Evolutionary conservation across 1,284 basidiomycete species (phyloP).

Genomic region (Boletus mariae): DNA sequence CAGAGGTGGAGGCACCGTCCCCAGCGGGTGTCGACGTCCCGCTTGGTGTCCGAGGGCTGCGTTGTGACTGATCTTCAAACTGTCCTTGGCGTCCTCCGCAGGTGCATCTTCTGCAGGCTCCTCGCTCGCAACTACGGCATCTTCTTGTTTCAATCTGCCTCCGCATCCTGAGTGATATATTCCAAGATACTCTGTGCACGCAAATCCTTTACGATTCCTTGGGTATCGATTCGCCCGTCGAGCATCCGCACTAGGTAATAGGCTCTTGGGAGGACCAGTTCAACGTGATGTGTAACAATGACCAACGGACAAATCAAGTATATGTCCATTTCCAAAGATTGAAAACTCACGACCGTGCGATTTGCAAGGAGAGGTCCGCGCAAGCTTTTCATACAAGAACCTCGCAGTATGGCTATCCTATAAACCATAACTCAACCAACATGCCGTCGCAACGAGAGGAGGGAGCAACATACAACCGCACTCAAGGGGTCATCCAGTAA

Average conservation of each 20-base stretch:
- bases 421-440: background rate
- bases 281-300: constrained; percentile 64
- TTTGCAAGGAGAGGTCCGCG: constrained; percentile 52
- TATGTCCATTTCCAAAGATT: background rate
- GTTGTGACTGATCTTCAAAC: constrained; percentile 41
- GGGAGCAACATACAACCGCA: constrained; percentile 40
- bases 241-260: constrained; percentile 59
- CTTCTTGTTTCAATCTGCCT: constrained; percentile 24
- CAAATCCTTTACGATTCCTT: constrained; percentile 52
- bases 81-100: constrained; percentile 12
- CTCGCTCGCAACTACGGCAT: constrained; percentile 15
- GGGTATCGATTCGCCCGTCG: constrained; percentile 55
- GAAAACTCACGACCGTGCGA: constrained; percentile 52
- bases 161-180: constrained; percentile 38
- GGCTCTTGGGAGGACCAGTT: constrained; percentile 55
- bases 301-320: constrained; percentile 32
- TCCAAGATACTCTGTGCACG: constrained; percentile 47
- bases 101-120: constrained; percentile 13
- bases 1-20: constrained; percentile 1
- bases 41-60: constrained; percentile 28
- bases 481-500: constrained; percentile 59
- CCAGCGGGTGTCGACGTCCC: constrained; percentile 19
- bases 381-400: constrained; percentile 53
- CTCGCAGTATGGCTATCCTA: constrained; percentile 62
- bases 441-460: background rate